Percentiles rank a stretch among this genome's conserved stretches.
Evolutionary conservation across 257 asterid species (phyloP).

Genomic region (Solanum bulbocastanum): DNA sequence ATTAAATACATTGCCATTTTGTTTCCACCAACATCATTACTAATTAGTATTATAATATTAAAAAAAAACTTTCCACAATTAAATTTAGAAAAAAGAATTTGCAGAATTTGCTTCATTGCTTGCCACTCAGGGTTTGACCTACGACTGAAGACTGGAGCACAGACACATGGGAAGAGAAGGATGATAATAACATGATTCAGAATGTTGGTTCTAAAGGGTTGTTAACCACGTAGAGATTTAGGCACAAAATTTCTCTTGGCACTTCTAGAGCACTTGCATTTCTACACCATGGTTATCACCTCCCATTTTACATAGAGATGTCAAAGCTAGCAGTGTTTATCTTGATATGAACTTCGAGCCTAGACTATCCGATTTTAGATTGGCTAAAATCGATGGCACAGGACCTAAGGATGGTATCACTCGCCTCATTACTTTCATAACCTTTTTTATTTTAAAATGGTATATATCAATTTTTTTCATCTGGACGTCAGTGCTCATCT

Average conservation of each 20-base stretch:
- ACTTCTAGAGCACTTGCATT: slow-evolving; percentile 16
- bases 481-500: too few species aligned
- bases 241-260: slow-evolving; percentile 12
- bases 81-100: too few species aligned
- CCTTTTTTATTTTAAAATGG: too few species aligned
- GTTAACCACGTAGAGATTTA: slow-evolving; percentile 10
- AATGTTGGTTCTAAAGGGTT: slow-evolving; percentile 10
- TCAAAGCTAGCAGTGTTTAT: slow-evolving; percentile 11
- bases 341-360: slow-evolving; percentile 11
- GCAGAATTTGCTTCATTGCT: too few species aligned
- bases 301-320: slow-evolving; percentile 18
- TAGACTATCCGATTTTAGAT: slow-evolving; percentile 10
- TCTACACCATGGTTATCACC: slow-evolving; percentile 25
- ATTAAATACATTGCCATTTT: too few species aligned
- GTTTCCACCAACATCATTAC: too few species aligned
- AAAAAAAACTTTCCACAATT: too few species aligned
- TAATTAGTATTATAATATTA: too few species aligned
- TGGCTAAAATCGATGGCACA: slow-evolving; percentile 11
- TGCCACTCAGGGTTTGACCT: too few species aligned
- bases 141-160: too few species aligned
- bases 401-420: slow-evolving; percentile 2
- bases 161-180: neutral
- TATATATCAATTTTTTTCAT: too few species aligned
- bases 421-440: neutral
- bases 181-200: slow-evolving; percentile 1